Percentiles rank a stretch among this genome's conserved stretches.
Evolutionary conservation across 441 rosid species (phyloP).

Genomic region (Euphorbia schlechtendalii): DNA sequence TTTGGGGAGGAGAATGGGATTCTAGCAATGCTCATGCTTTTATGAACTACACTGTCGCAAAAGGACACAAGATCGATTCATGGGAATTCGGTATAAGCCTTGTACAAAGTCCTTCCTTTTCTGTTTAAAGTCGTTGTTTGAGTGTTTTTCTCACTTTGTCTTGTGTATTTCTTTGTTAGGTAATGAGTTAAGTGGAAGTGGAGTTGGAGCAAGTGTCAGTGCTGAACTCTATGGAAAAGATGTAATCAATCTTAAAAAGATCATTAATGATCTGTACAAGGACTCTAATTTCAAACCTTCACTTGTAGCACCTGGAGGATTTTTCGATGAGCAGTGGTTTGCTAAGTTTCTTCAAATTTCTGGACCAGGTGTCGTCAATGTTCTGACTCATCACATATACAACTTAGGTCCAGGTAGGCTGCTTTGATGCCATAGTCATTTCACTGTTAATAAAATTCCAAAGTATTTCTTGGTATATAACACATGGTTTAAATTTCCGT

Average conservation of each 20-base stretch:
- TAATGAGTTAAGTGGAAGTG: slow-evolving; percentile 80
- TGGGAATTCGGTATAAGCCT: slow-evolving; percentile 83
- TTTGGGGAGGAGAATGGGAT: slow-evolving; percentile 90
- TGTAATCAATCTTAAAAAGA: slow-evolving; percentile 44
- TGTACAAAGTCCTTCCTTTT: not conserved
- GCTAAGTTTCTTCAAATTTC: slow-evolving; percentile 67
- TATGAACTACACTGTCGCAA: slow-evolving; percentile 71
- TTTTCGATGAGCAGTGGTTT: slow-evolving; percentile 66
- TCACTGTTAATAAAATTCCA: slow-evolving; percentile 2
- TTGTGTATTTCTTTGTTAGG: too few species aligned
- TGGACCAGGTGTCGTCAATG: slow-evolving; percentile 56
- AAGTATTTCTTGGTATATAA: not conserved
- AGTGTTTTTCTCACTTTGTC: too few species aligned
- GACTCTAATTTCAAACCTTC: slow-evolving; percentile 44
- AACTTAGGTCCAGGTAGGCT: slow-evolving; percentile 78
- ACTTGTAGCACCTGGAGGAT: slow-evolving; percentile 90
- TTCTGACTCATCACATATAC: slow-evolving; percentile 85
- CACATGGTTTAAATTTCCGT: too few species aligned
- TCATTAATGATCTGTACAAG: slow-evolving; percentile 52
- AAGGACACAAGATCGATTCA: slow-evolving; percentile 73
- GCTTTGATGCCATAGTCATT: not conserved
- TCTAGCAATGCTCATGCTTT: slow-evolving; percentile 64
- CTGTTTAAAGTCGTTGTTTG: not conserved
- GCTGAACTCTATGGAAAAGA: slow-evolving; percentile 83
- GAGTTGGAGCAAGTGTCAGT: slow-evolving; percentile 65